Conservation (phyloP, 148 eudicot species). For the Polygonum aviculare region DNA sequence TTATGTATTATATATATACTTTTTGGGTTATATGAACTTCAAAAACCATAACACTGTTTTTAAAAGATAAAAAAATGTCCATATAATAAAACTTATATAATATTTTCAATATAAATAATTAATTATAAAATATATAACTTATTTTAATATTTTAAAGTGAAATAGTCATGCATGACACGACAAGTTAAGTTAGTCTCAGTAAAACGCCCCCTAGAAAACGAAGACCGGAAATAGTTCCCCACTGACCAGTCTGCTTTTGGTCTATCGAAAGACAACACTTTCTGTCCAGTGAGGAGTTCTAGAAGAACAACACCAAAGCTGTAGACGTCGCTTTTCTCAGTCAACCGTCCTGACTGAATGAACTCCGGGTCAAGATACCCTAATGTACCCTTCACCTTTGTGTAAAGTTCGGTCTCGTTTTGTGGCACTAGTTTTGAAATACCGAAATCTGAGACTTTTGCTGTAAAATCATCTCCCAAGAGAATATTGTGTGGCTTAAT, state of each 20-base stretch:
- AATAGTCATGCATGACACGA: too few relatives aligned
- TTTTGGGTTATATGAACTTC: too few relatives aligned
- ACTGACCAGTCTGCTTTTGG: background rate
- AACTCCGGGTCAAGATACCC: slow-evolving; percentile 38
- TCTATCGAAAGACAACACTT: background rate
- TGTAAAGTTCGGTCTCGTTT: slow-evolving; percentile 21
- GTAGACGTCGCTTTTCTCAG: slow-evolving; percentile 36
- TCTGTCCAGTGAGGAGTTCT: slow-evolving; percentile 33
- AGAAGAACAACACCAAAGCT: slow-evolving; percentile 35
- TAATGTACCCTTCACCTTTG: slow-evolving; percentile 29
- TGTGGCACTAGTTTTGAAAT: slow-evolving; percentile 21
- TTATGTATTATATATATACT: too few relatives aligned
- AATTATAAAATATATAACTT: too few relatives aligned
- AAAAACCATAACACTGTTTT: too few relatives aligned
- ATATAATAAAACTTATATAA: too few relatives aligned
- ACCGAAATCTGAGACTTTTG: slow-evolving; percentile 35
- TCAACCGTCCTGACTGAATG: slow-evolving; percentile 20
- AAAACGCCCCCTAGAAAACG: too few relatives aligned
- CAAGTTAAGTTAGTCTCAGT: too few relatives aligned
- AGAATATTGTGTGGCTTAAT: slow-evolving; percentile 31
- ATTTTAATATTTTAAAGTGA: too few relatives aligned
- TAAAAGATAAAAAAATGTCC: too few relatives aligned
- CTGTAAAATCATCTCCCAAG: slow-evolving; percentile 20
- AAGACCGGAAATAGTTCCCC: background rate
- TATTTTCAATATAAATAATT: too few relatives aligned